These are phyloP conservation scores for Malus hybrid DNA, from an alignment of 331 rosid species.

Conservation along the genomic window DNA sequence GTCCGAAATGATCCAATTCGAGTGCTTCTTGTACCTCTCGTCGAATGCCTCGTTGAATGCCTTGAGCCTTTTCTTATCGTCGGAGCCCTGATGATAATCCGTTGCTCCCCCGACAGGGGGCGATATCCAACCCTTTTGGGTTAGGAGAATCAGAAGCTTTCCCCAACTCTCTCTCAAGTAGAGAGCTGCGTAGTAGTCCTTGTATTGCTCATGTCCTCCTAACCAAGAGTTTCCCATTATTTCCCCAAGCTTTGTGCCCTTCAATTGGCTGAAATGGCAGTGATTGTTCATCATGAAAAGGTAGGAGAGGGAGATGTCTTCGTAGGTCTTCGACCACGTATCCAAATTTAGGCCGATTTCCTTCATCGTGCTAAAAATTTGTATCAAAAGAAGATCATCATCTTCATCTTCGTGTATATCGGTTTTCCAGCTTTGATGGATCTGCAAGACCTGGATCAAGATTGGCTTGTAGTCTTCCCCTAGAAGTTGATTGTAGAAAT, in stretches of 20 bases:
- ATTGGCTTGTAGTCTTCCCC: slow-evolving; percentile 47
- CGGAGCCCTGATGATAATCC: slow-evolving; percentile 23
- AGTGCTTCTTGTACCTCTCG: slow-evolving; percentile 53
- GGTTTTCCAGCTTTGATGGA: slow-evolving; percentile 57
- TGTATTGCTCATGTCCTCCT: slow-evolving; percentile 65
- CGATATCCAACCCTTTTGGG: slow-evolving; percentile 29
- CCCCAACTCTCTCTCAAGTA: slow-evolving; percentile 80
- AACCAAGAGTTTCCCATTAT: slow-evolving; percentile 88
- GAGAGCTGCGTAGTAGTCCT: slow-evolving; percentile 68
- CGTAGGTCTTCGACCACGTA: slow-evolving; percentile 69
- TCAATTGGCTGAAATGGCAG: slow-evolving; percentile 57
- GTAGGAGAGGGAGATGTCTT: slow-evolving; percentile 53
- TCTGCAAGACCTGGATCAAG: slow-evolving; percentile 48
- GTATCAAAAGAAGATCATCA: slow-evolving; percentile 32
- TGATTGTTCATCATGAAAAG: slow-evolving; percentile 95
- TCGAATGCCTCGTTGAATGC: slow-evolving; percentile 59
- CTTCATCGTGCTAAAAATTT: slow-evolving; percentile 41
- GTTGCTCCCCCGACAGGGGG: background rate
- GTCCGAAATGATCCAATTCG: slow-evolving; percentile 54
- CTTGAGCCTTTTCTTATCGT: slow-evolving; percentile 30
- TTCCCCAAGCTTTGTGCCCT: slow-evolving; percentile 60
- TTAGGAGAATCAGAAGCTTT: slow-evolving; percentile 34
- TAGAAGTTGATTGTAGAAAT: slow-evolving; percentile 61
- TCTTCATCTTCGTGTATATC: slow-evolving; percentile 32
- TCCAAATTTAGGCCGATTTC: slow-evolving; percentile 71